phyloP scores from a whole-genome alignment of 2,329 filamentous ascomycete genomes.

The Talaromyces funiculosus region DNA sequence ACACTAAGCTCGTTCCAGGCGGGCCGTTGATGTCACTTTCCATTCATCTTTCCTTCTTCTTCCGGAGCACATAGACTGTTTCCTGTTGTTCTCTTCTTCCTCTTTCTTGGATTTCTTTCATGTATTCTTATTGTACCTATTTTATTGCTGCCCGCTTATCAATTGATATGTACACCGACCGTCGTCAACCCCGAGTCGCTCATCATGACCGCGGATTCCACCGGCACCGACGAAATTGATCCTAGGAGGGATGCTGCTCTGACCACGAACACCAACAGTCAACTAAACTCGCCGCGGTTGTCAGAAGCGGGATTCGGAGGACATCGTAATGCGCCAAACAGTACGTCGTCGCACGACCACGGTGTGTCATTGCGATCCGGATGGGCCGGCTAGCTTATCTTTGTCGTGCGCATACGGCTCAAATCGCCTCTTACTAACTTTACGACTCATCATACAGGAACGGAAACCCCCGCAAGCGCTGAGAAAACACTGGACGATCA shows the following conservation, averaged over 20 bases:
- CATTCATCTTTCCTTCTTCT: not conserved
- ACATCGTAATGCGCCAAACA: not conserved
- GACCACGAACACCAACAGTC: constrained; percentile 15
- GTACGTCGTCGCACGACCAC: constrained; percentile 1
- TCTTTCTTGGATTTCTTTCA: not conserved
- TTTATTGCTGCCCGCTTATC: not conserved
- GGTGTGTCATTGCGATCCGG: constrained; percentile 1
- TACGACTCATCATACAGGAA: not conserved
- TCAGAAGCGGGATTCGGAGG: constrained; percentile 2
- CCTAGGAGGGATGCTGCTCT: constrained; percentile 9
- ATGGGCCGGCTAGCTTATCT: constrained; percentile 1
- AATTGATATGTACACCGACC: constrained; percentile 13
- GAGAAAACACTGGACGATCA: not conserved
- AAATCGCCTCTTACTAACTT: constrained; percentile 1
- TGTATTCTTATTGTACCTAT: not conserved
- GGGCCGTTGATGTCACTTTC: constrained; percentile 4
- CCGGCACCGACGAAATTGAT: constrained; percentile 20
- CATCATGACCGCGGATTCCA: constrained; percentile 31
- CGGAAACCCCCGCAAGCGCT: not conserved
- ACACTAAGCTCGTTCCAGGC: not conserved
- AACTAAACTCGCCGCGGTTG: constrained; percentile 23
- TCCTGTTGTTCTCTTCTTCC: not conserved
- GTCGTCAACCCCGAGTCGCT: constrained; percentile 1
- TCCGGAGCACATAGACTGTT: not conserved
- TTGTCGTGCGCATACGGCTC: not conserved